A percentile compares a stretch with the other conserved stretches of the same genome.
These are phyloP conservation scores for Sclerotinia glacialis DNA, from an alignment of 2,329 filamentous ascomycete species.

Conservation along the genomic window DNA sequence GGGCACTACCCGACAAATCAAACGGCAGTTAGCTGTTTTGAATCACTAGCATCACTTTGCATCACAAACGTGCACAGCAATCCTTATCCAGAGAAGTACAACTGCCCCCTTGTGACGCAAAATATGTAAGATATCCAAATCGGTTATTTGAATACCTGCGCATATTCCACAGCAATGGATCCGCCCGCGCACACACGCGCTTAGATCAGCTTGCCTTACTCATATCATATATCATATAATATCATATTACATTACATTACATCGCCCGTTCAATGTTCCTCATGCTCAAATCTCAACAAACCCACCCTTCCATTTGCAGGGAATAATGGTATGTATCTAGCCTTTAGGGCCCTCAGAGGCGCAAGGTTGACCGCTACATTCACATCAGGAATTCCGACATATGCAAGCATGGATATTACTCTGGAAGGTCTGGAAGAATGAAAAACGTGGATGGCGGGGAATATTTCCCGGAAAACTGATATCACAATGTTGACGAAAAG, in stretches of 20 bases:
- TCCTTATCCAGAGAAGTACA: conserved; percentile 1
- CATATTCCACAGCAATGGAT: conserved; percentile 5
- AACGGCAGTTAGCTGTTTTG: conserved; percentile 15
- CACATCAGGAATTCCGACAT: background rate
- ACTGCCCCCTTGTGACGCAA: conserved; percentile 10
- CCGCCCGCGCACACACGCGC: conserved; percentile 1
- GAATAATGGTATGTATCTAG: background rate
- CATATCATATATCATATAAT: background rate
- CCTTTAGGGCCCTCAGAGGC: background rate
- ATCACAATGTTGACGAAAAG: background rate
- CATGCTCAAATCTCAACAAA: background rate
- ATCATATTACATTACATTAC: background rate
- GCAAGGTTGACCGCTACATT: conserved; percentile 23
- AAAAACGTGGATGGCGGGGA: conserved; percentile 19
- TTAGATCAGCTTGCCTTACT: conserved; percentile 22
- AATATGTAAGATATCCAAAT: conserved; percentile 6
- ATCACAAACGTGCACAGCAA: background rate
- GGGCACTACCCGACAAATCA: conserved; percentile 1
- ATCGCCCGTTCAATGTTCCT: background rate
- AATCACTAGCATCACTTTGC: conserved; percentile 16
- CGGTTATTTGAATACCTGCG: conserved; percentile 8
- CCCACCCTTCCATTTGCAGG: background rate
- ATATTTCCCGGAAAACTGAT: background rate
- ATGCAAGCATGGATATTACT: background rate
- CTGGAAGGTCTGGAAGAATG: background rate